phyloP scores from a whole-genome alignment of 2,329 filamentous ascomycete species.

The Diaporthe humulicola region DNA sequence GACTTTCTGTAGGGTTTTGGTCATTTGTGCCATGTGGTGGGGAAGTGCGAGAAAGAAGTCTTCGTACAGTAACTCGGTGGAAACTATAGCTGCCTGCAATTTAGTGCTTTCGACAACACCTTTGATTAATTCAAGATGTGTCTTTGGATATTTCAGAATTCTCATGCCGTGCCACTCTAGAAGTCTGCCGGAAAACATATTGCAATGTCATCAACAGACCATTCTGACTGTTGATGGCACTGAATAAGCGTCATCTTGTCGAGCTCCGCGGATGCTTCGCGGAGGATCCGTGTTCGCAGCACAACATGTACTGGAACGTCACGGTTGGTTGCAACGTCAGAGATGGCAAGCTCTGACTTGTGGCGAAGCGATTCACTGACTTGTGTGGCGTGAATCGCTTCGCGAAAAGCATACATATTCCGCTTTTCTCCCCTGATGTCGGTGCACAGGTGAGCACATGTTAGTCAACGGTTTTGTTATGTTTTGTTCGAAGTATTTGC shows the following conservation, averaged over 20 bases:
- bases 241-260: neutral
- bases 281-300: neutral
- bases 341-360: too few species aligned
- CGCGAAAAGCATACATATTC: neutral
- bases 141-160: neutral
- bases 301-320: neutral
- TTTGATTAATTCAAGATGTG: neutral
- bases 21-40: neutral
- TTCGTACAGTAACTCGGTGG: too few species aligned
- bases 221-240: neutral
- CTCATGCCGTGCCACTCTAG: too few species aligned
- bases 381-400: neutral
- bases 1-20: neutral
- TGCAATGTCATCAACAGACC: neutral
- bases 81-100: too few species aligned
- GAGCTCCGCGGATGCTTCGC: slow-evolving; percentile 2
- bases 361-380: too few species aligned
- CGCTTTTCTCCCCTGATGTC: neutral
- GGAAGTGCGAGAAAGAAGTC: neutral
- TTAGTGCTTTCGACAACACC: too few species aligned
- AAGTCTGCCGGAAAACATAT: too few species aligned
- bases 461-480: neutral
- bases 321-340: too few species aligned
- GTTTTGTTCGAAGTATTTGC: neutral
- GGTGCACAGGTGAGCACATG: neutral